Percentiles rank a stretch among this genome's conserved stretches.
phyloP scores from a whole-genome alignment of 768 basidiomycete genomes.

The Rhodotorula taiwanensis region DNA sequence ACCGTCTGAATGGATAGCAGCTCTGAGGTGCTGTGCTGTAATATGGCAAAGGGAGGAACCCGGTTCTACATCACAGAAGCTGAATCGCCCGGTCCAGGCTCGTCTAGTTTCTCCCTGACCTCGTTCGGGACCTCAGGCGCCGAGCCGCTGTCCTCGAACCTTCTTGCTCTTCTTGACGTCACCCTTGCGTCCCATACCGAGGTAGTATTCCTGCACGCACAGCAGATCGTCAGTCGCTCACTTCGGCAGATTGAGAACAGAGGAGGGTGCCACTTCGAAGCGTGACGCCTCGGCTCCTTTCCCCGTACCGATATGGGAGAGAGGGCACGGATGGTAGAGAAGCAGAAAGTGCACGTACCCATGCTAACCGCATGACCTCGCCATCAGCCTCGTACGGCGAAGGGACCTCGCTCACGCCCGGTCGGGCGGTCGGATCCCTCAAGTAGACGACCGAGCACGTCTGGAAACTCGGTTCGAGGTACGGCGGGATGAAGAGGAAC shows the following conservation, averaged over 20 bases:
- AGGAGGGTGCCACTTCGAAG: no score
- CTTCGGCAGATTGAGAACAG: no score
- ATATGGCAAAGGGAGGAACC: no score
- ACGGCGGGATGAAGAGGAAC: constrained; percentile 87
- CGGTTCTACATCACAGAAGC: no score
- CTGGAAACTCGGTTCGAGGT: constrained; percentile 73
- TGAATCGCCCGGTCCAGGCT: no score
- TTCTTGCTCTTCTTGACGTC: constrained; percentile 18
- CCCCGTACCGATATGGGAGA: no score
- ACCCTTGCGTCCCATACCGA: constrained; percentile 27
- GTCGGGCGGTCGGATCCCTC: constrained; percentile 92
- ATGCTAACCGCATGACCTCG: constrained; percentile 78
- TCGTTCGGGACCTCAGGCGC: constrained; percentile 8
- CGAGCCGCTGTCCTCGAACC: constrained; percentile 26
- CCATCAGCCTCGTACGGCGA: constrained; percentile 95
- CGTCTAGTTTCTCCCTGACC: no score
- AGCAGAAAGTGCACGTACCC: constrained; percentile 54
- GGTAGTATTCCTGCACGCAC: constrained; percentile 32
- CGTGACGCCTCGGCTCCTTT: no score
- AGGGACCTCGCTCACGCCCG: constrained; percentile 89
- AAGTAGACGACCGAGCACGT: constrained; percentile 90
- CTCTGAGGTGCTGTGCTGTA: no score
- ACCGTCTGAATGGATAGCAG: no score
- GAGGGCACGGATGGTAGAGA: neutral
- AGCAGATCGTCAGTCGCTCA: neutral